Evolutionary conservation across 495 filamentous ascomycete species (phyloP).

Genomic region (Friedmanniomyces simplex): DNA sequence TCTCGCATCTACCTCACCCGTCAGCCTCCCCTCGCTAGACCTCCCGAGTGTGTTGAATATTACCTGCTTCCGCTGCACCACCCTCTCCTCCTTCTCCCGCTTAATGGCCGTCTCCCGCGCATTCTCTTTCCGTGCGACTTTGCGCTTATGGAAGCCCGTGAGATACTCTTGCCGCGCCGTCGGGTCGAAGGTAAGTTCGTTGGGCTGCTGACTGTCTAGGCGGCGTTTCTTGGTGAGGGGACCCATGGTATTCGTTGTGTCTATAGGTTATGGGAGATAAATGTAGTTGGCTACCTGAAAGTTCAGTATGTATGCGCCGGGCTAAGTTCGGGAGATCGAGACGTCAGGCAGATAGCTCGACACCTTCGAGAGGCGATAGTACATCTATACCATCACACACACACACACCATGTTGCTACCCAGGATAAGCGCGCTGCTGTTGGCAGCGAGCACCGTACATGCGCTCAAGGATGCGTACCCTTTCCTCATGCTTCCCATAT

Average conservation of each 20-base stretch:
- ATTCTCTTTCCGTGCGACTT: constrained; percentile 67
- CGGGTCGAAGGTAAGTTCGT: constrained; percentile 76
- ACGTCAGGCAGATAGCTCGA: background rate
- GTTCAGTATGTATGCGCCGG: background rate
- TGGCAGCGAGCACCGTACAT: constrained; percentile 47
- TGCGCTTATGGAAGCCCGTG: constrained; percentile 94
- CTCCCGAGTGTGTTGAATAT: background rate
- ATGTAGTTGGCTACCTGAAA: too few relatives aligned
- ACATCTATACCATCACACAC: background rate
- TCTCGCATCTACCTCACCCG: constrained; percentile 34
- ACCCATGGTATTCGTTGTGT: background rate
- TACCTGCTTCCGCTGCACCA: constrained; percentile 63
- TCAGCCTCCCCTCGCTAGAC: background rate
- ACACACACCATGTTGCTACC: constrained; percentile 14
- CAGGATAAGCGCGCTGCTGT: constrained; percentile 42
- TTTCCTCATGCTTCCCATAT: constrained; percentile 71
- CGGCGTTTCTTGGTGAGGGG: constrained; percentile 1
- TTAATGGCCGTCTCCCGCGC: constrained; percentile 68
- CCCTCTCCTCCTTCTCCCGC: constrained; percentile 61
- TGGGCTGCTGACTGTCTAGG: constrained; percentile 31
- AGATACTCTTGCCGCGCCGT: constrained; percentile 71
- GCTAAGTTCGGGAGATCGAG: background rate
- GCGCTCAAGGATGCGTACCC: constrained; percentile 81
- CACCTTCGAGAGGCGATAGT: too few relatives aligned
- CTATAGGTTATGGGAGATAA: background rate